Conservation (phyloP, 768 basidiomycete genomes). For the Daedaleopsis sinensis region DNA sequence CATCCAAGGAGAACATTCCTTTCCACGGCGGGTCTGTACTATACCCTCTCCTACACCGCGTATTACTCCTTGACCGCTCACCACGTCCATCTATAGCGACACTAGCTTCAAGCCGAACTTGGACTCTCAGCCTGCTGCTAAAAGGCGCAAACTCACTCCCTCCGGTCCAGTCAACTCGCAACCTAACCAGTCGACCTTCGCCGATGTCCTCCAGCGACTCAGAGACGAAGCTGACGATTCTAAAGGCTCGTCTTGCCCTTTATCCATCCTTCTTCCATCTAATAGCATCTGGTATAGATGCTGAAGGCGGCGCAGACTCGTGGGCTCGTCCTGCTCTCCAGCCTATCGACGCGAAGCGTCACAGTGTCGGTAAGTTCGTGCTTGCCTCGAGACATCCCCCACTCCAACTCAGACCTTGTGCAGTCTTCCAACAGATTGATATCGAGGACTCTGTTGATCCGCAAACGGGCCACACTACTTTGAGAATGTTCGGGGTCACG, state of each 20-base stretch:
- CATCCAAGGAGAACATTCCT: constrained; percentile 25
- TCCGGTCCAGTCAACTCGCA: constrained; percentile 23
- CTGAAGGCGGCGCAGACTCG: constrained; percentile 76
- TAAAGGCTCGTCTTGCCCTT: constrained; percentile 19
- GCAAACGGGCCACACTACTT: constrained; percentile 42
- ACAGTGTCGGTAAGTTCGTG: constrained; percentile 62
- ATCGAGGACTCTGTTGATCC: constrained; percentile 67
- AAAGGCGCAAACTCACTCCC: constrained; percentile 36
- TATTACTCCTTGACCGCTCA: background rate
- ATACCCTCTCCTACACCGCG: background rate
- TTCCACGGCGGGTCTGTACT: constrained; percentile 18
- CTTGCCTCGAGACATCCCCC: background rate
- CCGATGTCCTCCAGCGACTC: constrained; percentile 42
- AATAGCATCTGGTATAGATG: constrained; percentile 42
- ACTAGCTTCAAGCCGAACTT: constrained; percentile 21
- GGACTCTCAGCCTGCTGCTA: constrained; percentile 32
- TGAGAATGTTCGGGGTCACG: constrained; percentile 90
- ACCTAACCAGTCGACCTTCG: constrained; percentile 36
- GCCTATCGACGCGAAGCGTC: constrained; percentile 57
- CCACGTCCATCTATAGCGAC: constrained; percentile 3
- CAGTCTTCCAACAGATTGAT: constrained; percentile 97
- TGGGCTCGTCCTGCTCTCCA: constrained; percentile 71
- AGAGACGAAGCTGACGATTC: constrained; percentile 34
- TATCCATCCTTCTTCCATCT: background rate
- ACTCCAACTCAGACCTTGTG: background rate